Evolutionary conservation across 73 alveolate species (phyloP).

Genomic region (Blepharisma stoltei): DNA sequence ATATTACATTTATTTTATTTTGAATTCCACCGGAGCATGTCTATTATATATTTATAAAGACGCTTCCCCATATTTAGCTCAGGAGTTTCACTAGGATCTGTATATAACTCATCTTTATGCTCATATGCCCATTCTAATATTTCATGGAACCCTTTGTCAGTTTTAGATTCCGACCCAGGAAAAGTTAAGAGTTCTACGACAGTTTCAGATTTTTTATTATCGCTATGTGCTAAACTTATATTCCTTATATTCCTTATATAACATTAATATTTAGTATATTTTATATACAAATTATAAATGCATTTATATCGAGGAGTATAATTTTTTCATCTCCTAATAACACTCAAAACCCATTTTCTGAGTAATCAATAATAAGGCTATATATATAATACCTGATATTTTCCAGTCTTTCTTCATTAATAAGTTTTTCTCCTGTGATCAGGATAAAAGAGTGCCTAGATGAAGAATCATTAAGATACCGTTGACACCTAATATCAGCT

Average conservation of each 20-base stretch:
- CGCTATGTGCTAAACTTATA: not conserved
- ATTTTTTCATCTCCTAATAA: not conserved
- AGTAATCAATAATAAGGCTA: slow-evolving; percentile 16
- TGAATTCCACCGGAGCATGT: not conserved
- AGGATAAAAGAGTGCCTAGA: no score
- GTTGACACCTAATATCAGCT: no score
- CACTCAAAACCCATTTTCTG: not conserved
- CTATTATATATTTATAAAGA: slow-evolving; percentile 6
- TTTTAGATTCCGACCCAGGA: slow-evolving; percentile 17
- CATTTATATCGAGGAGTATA: no score
- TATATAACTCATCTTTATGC: slow-evolving; percentile 18
- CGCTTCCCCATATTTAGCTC: slow-evolving; percentile 27
- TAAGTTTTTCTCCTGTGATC: not conserved
- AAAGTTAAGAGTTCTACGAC: not conserved
- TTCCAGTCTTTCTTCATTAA: not conserved
- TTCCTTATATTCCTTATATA: no score
- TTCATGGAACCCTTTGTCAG: not conserved
- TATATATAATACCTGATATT: not conserved
- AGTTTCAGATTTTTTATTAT: not conserved
- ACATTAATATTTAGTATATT: no score
- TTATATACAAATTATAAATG: no score
- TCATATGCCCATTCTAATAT: slow-evolving; percentile 27
- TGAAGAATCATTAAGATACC: no score
- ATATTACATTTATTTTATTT: no score
- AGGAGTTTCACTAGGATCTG: not conserved